A percentile compares a stretch with the other conserved stretches of the same genome.
Conservation (phyloP, 257 asterid genomes). For the Solanum okadae region DNA sequence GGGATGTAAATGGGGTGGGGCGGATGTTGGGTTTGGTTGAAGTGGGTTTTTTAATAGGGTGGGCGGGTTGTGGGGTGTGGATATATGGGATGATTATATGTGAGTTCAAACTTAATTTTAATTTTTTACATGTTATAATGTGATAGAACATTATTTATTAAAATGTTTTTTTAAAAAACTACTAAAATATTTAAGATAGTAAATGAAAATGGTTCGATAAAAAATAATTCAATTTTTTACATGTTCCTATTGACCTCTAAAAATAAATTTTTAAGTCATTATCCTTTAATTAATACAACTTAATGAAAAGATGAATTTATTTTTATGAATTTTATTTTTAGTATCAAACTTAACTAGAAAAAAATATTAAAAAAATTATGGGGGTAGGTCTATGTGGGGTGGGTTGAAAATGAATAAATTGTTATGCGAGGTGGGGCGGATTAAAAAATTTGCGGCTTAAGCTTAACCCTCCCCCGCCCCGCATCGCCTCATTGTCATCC, state of each 20-base stretch:
- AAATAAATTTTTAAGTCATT: background rate
- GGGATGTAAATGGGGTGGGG: background rate
- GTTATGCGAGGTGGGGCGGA: fast-evolving
- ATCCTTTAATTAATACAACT: too few species aligned
- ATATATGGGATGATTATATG: background rate
- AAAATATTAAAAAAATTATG: too few species aligned
- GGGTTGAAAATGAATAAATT: too few species aligned
- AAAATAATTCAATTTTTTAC: background rate
- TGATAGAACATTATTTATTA: too few species aligned
- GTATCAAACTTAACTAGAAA: background rate
- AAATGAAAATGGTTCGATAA: background rate
- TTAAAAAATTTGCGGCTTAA: too few species aligned
- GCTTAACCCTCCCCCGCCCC: too few species aligned
- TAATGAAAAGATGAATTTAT: too few species aligned
- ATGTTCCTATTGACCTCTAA: background rate
- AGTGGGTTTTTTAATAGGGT: background rate
- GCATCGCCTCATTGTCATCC: too few species aligned
- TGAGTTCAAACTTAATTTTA: too few species aligned
- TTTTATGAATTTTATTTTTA: too few species aligned
- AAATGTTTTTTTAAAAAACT: too few species aligned
- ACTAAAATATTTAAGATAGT: background rate
- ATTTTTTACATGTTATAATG: too few species aligned
- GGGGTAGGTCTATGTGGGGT: fast-evolving
- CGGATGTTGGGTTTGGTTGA: background rate
- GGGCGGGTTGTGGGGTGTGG: fast-evolving